These are phyloP conservation scores for Salix arbutifolia DNA, from an alignment of 345 rosid genomes.

Conservation along the genomic window DNA sequence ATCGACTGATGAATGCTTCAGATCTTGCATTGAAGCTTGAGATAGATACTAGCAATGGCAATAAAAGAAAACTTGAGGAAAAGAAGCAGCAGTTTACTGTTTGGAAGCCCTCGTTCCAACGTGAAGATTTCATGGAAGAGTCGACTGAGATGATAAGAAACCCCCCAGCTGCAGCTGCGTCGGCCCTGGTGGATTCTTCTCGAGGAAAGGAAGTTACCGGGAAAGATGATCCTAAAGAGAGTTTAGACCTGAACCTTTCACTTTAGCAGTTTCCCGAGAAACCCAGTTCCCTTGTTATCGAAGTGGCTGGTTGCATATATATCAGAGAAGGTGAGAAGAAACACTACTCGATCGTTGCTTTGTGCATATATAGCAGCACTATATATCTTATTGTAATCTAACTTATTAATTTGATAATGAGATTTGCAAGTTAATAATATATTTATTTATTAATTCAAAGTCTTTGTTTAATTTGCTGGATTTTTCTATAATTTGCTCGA, in stretches of 20 bases:
- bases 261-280: conserved; percentile 16
- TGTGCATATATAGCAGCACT: not conserved
- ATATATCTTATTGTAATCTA: not conserved
- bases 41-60: not conserved
- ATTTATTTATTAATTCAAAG: not conserved
- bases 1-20: conserved; percentile 12
- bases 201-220: conserved; percentile 4
- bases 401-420: not conserved
- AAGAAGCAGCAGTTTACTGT: not conserved
- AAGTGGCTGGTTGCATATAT: not conserved
- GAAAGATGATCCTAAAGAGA: conserved; percentile 13
- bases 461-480: not conserved
- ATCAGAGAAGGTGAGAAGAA: not conserved
- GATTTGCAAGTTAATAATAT: not conserved
- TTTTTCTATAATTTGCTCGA: not conserved
- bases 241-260: conserved; percentile 36
- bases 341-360: not conserved
- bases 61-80: conserved; percentile 11
- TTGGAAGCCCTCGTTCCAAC: conserved; percentile 33
- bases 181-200: conserved; percentile 1
- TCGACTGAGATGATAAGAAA: not conserved
- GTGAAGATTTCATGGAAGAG: conserved; percentile 31
- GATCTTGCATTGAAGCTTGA: not conserved
- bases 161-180: not conserved
- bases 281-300: not conserved